Evolutionary conservation across 495 filamentous ascomycete genomes (phyloP).

Genomic region (Astrothelium subdiscretum): DNA sequence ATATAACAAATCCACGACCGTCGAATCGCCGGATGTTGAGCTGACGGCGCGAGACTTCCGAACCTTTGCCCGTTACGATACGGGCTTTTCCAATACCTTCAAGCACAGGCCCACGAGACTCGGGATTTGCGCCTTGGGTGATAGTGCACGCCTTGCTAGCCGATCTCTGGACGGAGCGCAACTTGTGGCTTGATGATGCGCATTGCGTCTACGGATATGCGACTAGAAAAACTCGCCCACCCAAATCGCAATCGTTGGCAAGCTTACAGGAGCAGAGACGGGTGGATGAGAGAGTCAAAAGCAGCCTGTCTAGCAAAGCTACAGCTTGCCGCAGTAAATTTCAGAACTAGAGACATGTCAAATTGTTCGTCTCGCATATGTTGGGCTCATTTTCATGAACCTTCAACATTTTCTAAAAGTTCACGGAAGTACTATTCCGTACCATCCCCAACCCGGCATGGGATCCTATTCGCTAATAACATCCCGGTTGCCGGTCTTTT

Average conservation of each 20-base stretch:
- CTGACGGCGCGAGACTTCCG: not conserved
- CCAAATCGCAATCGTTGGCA: not conserved
- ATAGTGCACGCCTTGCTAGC: not conserved
- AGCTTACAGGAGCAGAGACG: too few relatives aligned
- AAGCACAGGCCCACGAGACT: not conserved
- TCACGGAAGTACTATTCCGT: not conserved
- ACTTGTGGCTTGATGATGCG: not conserved
- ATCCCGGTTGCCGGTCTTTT: too few relatives aligned
- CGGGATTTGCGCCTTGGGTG: not conserved
- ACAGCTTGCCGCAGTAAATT: too few relatives aligned
- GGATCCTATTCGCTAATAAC: not conserved
- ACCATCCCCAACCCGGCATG: not conserved
- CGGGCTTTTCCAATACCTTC: not conserved
- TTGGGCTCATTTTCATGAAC: not conserved
- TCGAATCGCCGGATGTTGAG: constrained; percentile 3
- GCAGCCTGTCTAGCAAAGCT: too few relatives aligned
- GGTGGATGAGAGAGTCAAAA: too few relatives aligned
- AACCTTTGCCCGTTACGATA: constrained; percentile 2
- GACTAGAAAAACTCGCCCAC: not conserved
- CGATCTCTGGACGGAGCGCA: not conserved
- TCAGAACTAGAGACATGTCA: too few relatives aligned
- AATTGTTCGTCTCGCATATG: too few relatives aligned
- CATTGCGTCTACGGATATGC: not conserved
- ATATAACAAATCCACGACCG: not conserved
- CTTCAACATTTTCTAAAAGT: not conserved